Base-by-base conservation (phyloP, 192 early-diverging fungal genomes). In the Chytriomyces sp. region DNA sequence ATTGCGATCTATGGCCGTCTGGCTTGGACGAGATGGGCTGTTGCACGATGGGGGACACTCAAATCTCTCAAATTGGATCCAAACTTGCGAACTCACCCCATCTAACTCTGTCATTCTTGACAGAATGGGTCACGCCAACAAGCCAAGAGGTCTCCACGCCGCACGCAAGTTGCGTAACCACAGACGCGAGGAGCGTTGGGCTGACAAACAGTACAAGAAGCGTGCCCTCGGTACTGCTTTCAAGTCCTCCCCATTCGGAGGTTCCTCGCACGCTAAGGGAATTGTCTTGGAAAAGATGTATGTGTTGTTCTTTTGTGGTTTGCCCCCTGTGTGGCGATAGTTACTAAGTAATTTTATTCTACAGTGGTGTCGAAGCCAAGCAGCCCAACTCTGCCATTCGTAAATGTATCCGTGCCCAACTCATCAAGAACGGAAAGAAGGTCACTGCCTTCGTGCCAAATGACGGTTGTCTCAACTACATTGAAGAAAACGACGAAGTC, bases 361-460 rank as follows among this genome's bases (percentile, higher is more conserved):
- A 75, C 78, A 94, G 92, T 87, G 98, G 97, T 94, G 95, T 99
- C 83, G 98, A 99, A 91, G 96, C 98, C 86, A 99, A 99, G 89
- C 98, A 99, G 88, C 98, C 98, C 85, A 99, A 99, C 94, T 99
- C 98, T 90, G 98, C 98, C 78, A 99, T 99, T 93, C 95, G 98
- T 89, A 99, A 99, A 91, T 98, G 97, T 90, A 96, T 99, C 79
- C 96, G 98, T 95, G 97, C 96, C 79, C 98, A 99, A 91, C 91
- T 99, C 79, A 98, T 99, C 92, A 99, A 99, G 93, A 99, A 99
- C 93, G 95, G 94, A 85, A 99, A 99, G 94, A 99, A 98, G 93
- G 93, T 99, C 84, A 97, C 98, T 72, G 98, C 98, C 82, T 99
- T 99, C 89, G 98, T 99, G 72, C 98, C 98, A 83, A 98, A 97